A percentile compares a stretch with the other conserved stretches of the same genome.
Conservation (phyloP, 805 yeast species). For the Yamadazyma nakazawae region DNA sequence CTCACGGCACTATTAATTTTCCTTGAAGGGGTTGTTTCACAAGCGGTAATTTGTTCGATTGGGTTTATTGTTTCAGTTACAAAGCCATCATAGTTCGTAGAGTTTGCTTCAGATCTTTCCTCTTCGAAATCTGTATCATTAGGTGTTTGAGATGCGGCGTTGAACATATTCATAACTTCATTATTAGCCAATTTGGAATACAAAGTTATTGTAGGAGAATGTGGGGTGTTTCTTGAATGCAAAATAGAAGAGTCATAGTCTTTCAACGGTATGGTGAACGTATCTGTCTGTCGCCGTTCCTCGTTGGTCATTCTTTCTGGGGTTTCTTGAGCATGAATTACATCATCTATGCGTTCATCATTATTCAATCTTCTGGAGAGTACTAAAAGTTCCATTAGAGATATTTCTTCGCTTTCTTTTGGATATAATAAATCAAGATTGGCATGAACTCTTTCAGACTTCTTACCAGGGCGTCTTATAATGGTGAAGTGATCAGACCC, state of each 20-base stretch:
- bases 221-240: constrained; percentile 23
- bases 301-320: background rate
- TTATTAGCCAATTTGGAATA: constrained; percentile 71
- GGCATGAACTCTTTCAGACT: constrained; percentile 54
- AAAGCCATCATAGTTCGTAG: constrained; percentile 42
- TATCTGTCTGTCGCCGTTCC: constrained; percentile 2
- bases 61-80: constrained; percentile 46
- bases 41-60: background rate
- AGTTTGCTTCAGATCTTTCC: constrained; percentile 20
- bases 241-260: constrained; percentile 10
- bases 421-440: constrained; percentile 60
- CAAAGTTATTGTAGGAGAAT: constrained; percentile 77
- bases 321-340: background rate
- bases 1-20: background rate
- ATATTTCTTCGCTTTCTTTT: constrained; percentile 46
- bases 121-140: constrained; percentile 28
- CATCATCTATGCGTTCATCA: background rate
- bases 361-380: constrained; percentile 32
- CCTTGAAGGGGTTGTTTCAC: background rate
- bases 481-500: constrained; percentile 36
- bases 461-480: constrained; percentile 54
- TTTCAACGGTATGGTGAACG: constrained; percentile 37
- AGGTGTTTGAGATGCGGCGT: constrained; percentile 40
- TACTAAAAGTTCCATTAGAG: constrained; percentile 65
- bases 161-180: constrained; percentile 75